Evolutionary conservation across 2,329 filamentous ascomycete genomes (phyloP).

Genomic region (Tolypocladium guangdongense): DNA sequence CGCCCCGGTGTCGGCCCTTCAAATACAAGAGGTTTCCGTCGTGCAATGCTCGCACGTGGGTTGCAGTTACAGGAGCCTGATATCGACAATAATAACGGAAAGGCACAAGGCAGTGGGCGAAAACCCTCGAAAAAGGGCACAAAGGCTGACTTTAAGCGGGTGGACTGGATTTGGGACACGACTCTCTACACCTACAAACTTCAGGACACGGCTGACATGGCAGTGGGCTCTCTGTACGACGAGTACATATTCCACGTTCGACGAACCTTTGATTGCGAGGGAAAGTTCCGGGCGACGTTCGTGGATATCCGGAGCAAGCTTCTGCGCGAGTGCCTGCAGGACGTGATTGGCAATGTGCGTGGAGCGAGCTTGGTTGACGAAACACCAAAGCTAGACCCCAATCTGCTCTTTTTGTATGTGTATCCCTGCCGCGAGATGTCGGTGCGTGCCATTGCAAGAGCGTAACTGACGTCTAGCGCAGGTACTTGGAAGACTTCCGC

Average conservation of each 20-base stretch:
- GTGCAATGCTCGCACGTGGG: background rate
- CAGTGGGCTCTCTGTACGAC: conserved; percentile 49
- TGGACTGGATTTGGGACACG: conserved; percentile 44
- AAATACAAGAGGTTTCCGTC: background rate
- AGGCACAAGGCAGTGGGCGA: conserved; percentile 1
- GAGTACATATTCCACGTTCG: conserved; percentile 76
- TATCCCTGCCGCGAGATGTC: background rate
- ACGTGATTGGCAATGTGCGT: conserved; percentile 23
- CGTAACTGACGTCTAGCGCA: conserved; percentile 9
- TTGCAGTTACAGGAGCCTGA: background rate
- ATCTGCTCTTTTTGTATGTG: conserved; percentile 54
- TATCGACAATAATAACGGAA: background rate
- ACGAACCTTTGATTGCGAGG: conserved; percentile 73
- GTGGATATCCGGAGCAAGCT: conserved; percentile 81
- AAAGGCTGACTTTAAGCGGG: conserved; percentile 34
- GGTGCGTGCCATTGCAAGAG: no score
- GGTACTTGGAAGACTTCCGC: conserved; percentile 71
- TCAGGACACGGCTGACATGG: conserved; percentile 39
- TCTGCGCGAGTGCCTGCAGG: conserved; percentile 51
- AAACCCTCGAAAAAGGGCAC: conserved; percentile 13
- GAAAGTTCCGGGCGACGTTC: conserved; percentile 60
- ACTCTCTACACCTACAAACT: conserved; percentile 40
- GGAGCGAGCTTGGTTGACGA: conserved; percentile 71
- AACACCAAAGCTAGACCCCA: conserved; percentile 60
- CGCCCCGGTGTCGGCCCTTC: background rate